These are phyloP conservation scores for Dalechampia spathulata DNA, from an alignment of 441 rosid species.

Conservation along the genomic window DNA sequence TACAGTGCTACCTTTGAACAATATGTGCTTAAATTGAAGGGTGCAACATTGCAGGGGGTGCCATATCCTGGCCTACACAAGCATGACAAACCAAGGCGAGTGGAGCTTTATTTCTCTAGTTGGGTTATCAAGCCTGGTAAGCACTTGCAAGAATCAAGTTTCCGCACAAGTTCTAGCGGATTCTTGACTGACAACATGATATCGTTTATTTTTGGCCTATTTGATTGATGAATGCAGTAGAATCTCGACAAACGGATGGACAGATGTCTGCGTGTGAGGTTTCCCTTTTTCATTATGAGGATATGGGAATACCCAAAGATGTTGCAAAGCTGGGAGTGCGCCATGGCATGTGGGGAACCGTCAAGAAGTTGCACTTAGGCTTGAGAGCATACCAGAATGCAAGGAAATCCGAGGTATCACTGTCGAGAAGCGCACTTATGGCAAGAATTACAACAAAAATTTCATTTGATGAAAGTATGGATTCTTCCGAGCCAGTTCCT, in stretches of 20 bases:
- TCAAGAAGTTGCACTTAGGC: constrained; percentile 74
- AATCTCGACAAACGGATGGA: constrained; percentile 78
- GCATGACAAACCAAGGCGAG: constrained; percentile 92
- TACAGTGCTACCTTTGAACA: too few species aligned
- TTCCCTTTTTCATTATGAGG: constrained; percentile 73
- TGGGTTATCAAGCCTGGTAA: constrained; percentile 83
- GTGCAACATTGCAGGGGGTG: constrained; percentile 44
- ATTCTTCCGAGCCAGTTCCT: constrained; percentile 25
- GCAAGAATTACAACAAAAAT: constrained; percentile 66
- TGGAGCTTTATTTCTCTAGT: constrained; percentile 85
- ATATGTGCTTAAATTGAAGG: neutral
- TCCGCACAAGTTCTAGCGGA: neutral
- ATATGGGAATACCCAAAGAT: constrained; percentile 98
- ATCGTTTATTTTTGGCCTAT: neutral
- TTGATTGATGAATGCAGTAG: constrained; percentile 44
- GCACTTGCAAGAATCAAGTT: constrained; percentile 9
- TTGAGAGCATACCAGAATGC: constrained; percentile 77
- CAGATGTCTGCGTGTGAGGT: constrained; percentile 82
- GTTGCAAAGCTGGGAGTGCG: constrained; percentile 91
- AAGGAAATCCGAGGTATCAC: constrained; percentile 41
- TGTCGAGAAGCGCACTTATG: constrained; percentile 64
- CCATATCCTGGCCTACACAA: constrained; percentile 52
- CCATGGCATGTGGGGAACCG: constrained; percentile 97
- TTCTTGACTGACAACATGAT: constrained; percentile 1
- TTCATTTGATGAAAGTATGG: constrained; percentile 34